Percentiles rank a stretch among this genome's conserved stretches.
Conservation (phyloP, 257 asterid genomes). For the Eustoma russellianum region DNA sequence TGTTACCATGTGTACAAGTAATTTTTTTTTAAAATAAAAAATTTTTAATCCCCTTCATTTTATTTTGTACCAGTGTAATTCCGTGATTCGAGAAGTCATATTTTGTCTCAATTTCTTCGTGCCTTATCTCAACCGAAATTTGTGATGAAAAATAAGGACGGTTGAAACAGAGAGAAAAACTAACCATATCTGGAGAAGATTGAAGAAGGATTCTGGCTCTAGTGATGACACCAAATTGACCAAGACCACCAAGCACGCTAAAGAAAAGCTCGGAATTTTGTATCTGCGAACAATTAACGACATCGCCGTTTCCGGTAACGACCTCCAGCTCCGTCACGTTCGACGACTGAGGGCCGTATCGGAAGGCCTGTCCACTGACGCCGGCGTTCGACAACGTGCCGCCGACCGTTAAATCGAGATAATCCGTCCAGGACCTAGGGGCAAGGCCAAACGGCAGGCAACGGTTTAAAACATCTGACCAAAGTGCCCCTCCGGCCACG, state of each 20-base stretch:
- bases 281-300: constrained; percentile 36
- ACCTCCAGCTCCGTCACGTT: constrained; percentile 88
- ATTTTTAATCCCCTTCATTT: too few species aligned
- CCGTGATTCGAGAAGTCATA: too few species aligned
- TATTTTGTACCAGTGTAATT: too few species aligned
- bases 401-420: constrained; percentile 78
- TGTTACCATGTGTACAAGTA: too few species aligned
- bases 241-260: constrained; percentile 84
- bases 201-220: constrained; percentile 73
- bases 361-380: constrained; percentile 80
- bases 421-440: constrained; percentile 94
- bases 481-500: constrained; percentile 89
- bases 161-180: not conserved
- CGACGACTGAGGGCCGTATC: constrained; percentile 70
- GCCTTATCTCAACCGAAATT: too few species aligned
- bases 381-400: constrained; percentile 96
- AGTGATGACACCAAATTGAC: constrained; percentile 87
- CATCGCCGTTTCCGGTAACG: constrained; percentile 89
- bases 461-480: constrained; percentile 66
- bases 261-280: constrained; percentile 58
- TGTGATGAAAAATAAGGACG: not conserved
- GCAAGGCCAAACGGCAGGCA: constrained; percentile 57
- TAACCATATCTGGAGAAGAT: constrained; percentile 80
- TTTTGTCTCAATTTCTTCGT: too few species aligned
- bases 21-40: too few species aligned